phyloP scores from a whole-genome alignment of 2,329 filamentous ascomycete species.

The Achaetomium macrosporum region DNA sequence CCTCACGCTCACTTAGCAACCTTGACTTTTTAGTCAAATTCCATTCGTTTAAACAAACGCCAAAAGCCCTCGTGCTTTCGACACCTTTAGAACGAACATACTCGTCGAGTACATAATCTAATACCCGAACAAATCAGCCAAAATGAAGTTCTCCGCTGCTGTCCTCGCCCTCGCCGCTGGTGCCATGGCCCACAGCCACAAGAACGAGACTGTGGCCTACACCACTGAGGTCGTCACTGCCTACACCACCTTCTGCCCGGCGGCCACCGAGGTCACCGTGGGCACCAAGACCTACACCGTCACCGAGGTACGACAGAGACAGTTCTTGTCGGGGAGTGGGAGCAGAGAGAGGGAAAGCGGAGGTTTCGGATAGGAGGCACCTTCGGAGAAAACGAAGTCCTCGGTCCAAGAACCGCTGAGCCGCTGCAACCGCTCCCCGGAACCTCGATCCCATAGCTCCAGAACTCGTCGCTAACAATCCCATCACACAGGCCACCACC shows the following conservation, averaged over 20 bases:
- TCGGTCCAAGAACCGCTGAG: neutral
- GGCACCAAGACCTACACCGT: slow-evolving; percentile 63
- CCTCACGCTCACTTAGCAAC: slow-evolving; percentile 41
- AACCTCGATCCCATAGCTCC: neutral
- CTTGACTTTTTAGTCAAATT: slow-evolving; percentile 53
- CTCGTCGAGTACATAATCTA: slow-evolving; percentile 30
- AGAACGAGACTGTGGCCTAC: slow-evolving; percentile 49
- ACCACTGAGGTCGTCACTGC: slow-evolving; percentile 61
- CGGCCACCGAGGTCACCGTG: slow-evolving; percentile 57
- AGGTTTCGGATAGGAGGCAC: neutral
- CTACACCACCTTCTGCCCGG: slow-evolving; percentile 69
- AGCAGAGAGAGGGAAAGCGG: neutral
- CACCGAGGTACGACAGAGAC: slow-evolving; percentile 45
- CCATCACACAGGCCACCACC: slow-evolving; percentile 47
- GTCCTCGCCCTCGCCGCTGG: slow-evolving; percentile 48
- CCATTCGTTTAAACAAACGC: slow-evolving; percentile 45
- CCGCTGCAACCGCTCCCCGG: neutral
- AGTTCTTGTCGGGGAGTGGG: neutral
- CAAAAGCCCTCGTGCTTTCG: slow-evolving; percentile 25
- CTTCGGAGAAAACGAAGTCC: neutral
- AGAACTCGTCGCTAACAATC: slow-evolving; percentile 27
- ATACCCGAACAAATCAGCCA: slow-evolving; percentile 47
- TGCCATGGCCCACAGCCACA: slow-evolving; percentile 33
- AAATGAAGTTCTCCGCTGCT: slow-evolving; percentile 59
- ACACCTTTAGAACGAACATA: slow-evolving; percentile 25